Evolutionary conservation across 768 basidiomycete genomes (phyloP), one percentile per base, ranked within the genome.

Genomic region (Calocera viscosa): DNA sequence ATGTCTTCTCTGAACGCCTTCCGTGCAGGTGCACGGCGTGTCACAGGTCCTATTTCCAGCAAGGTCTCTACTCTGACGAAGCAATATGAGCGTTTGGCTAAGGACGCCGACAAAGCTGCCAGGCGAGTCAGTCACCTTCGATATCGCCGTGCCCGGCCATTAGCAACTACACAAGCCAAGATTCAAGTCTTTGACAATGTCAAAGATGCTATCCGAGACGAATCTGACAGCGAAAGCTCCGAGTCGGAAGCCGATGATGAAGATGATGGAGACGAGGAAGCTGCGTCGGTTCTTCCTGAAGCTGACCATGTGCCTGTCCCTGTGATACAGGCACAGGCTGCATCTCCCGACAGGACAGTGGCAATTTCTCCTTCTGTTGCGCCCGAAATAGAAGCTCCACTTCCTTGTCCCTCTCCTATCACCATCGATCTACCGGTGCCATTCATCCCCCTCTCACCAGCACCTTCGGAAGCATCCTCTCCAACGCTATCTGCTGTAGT

Each of bases 31-130:
- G 30, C 53, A 22, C 53, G 53, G 8, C 53, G 53, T 7, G 53
- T 60, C 26, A 60, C 53, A 5, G 53, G 53, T 28, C 53, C 53
- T 60, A 16, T 60, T 32, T 60, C 53, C 17, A 82, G 77, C 66
- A 91, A 90, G 73, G 94, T 98, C 8, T 86, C 89, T 0, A 91
- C 87, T 66, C 91, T 96, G 16, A 84, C 94, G 11, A 86, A 89
- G 70, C 91, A 96, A 69, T 98, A 91, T 75, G 94, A 96, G 75
- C 85, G 90, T 17, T 82, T 96, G 34, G 84, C 81, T 66, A 83
- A 84, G 49, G 91, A 93, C 40, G 83, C 77, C 7, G 89, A 91
- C 72, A 84, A 84, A 39, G 82, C 86, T 1, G 92, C 85, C 72
- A 83, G 86, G 66, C 84, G 89, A 26, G 90, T 95, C 72, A 84